Conservation (phyloP, 1,284 basidiomycete genomes). For the Moniliella sp. region DNA sequence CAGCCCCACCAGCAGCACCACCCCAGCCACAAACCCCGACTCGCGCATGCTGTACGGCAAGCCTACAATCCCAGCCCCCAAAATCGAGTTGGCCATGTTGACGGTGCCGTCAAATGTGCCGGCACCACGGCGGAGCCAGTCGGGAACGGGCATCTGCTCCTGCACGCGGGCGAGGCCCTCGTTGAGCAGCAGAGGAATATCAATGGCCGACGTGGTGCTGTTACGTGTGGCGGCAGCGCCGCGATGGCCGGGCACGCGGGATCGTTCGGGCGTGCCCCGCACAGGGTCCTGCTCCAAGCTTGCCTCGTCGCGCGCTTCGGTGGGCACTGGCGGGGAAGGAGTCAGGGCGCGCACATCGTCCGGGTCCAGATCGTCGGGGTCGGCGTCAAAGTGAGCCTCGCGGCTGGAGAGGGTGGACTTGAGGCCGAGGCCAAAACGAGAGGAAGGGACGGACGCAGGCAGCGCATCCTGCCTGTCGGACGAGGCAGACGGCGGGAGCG, state of each 20-base stretch:
- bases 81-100: slow-evolving; percentile 87
- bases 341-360: slow-evolving; percentile 5
- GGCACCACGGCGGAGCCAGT: slow-evolving; percentile 43
- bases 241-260: too few species aligned
- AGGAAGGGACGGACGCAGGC: too few species aligned
- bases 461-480: too few species aligned
- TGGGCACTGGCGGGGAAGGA: too few species aligned
- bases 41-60: slow-evolving; percentile 76
- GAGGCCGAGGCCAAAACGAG: slow-evolving; percentile 6
- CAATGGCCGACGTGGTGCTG: slow-evolving; percentile 4
- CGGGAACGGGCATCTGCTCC: too few species aligned
- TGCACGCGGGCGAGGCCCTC: too few species aligned
- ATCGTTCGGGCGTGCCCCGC: background rate
- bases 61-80: slow-evolving; percentile 58
- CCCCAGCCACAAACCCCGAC: slow-evolving; percentile 71
- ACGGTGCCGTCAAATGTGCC: slow-evolving; percentile 62
- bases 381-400: slow-evolving; percentile 33
- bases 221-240: slow-evolving; percentile 5
- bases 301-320: slow-evolving; percentile 6
- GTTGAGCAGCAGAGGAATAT: slow-evolving; percentile 37
- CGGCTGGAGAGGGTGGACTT: slow-evolving; percentile 24
- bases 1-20: slow-evolving; percentile 56
- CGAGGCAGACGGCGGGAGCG: too few species aligned
- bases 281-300: slow-evolving; percentile 2
- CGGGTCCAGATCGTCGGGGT: slow-evolving; percentile 25